Base-by-base conservation (phyloP, 2,329 filamentous ascomycete species). In the Venturia pyrina region DNA sequence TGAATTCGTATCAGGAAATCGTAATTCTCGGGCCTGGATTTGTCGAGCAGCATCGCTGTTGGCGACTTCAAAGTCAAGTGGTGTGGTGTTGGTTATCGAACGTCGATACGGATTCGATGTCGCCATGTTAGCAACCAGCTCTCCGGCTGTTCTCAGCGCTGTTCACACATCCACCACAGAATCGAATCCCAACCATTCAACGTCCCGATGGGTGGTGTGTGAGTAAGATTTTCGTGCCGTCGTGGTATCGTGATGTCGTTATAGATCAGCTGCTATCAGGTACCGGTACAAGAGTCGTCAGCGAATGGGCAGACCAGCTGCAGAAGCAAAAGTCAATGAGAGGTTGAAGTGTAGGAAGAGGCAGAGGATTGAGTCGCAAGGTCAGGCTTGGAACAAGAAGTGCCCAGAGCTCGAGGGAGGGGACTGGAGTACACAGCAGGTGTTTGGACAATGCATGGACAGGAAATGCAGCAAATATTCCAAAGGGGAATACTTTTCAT, bases 321-420 rank as follows among this genome's bases (percentile, higher is more conserved):
- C 60, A 44, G 40, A 62, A 19, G 40, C 43, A 13, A 46, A 46
- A 44, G 60, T 44, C 40, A 62, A 46, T 44, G 60, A 62, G 11
- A 62, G 24, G 15, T n/a, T 34, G 32, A 59, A 7, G 53, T 40
- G 53, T 59, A 37, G 44, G 60, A 28, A 44, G 60, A 62, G 43
- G n/a, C 5, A 0, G 17, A 46, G 37, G 28, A 32, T 43, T 24
- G 40, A 28, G 40, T 43, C 11, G 60, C 37, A 43, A 44, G 37
- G 37, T 62, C 40, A 62, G 37, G 24, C 59, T 46, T 43, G 60
- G 37, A 62, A 62, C 37, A 32, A 4, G 43, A 62, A 43, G 60
- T 62, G 60, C 37, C n/a, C 40, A 62, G 60, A 62, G 60, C 60
- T 34, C 60, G 43, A 62, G 60, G 28, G 34, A 62, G 15, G 43